Evolutionary conservation across 2,329 filamentous ascomycete genomes (phyloP), one percentile per base, ranked within the genome.

Genomic region (Trichophyton rubrum): DNA sequence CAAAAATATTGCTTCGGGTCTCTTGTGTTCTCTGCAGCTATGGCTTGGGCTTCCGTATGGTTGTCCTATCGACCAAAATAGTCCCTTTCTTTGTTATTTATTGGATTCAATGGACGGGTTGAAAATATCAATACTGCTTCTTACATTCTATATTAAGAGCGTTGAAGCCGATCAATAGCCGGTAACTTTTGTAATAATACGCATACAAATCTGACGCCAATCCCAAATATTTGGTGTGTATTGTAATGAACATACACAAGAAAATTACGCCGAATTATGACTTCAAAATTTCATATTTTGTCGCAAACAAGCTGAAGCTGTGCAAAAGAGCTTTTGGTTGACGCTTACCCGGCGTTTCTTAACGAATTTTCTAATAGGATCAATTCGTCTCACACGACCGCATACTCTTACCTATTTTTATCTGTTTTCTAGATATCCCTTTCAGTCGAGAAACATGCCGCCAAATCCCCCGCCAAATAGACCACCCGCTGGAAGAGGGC

Each of bases 381-480:
- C 27, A 55, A 3, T 55, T 17, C 24, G n/a, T 6, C 15, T 51
- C 11, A 11, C 5, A 51, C 20, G 3, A n/a, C 17, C 30, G 51
- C 51, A 33, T n/a, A 35, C 15, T 27, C 6, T 17, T 35, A 33
- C 15, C 15, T 3, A n/a, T 33, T 17, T 9, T 33, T 17, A 6
- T 9, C 30, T 8, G 30, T 35, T 20, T 35, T 35, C n/a, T 17
- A 9, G 30, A 55, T 55, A 55, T 55, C 51, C 51, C 27, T 27
- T 20, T 35, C 51, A 27, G 8, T 35, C n/a, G 22, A 53, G 6
- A 51, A 58, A 22, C 40, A 63, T 63, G 62, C 59, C 62, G 22
- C 62, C 62, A 24, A 63, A 63, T 27, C 47, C 59, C 43, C 40
- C 59, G 55, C 58, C 41, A 59, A 30, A 40, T 51, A 56, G 58